Conservation (phyloP, 805 yeast genomes). For the Kodamaea jinghongensis region DNA sequence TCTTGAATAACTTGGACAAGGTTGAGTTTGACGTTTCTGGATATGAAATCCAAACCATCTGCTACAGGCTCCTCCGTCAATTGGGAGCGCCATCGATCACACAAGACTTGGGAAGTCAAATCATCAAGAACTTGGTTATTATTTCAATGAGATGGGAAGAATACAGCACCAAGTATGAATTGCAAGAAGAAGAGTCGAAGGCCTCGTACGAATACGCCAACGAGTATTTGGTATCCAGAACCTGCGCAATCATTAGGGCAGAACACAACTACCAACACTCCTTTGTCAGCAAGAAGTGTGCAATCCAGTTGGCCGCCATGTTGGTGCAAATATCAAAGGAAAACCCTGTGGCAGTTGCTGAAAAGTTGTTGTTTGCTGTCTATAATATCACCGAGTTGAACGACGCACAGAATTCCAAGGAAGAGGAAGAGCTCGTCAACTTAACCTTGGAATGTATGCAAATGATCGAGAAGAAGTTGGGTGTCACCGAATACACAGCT, state of each 20-base stretch:
- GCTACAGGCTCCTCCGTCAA: slow-evolving; percentile 69
- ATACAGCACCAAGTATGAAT: slow-evolving; percentile 34
- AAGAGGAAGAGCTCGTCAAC: slow-evolving; percentile 50
- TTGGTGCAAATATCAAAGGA: slow-evolving; percentile 50
- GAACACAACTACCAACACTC: slow-evolving; percentile 56
- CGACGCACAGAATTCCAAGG: slow-evolving; percentile 40
- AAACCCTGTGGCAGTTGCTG: slow-evolving; percentile 42
- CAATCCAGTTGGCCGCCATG: slow-evolving; percentile 71
- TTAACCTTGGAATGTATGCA: slow-evolving; percentile 65
- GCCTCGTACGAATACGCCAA: slow-evolving; percentile 35
- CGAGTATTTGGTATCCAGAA: slow-evolving; percentile 63
- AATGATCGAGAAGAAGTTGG: slow-evolving; percentile 64
- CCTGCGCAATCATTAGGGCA: slow-evolving; percentile 61
- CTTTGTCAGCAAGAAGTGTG: slow-evolving; percentile 58
- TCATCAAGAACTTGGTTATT: slow-evolving; percentile 62
- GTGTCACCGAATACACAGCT: slow-evolving; percentile 64
- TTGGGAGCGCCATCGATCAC: slow-evolving; percentile 74
- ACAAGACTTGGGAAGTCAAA: slow-evolving; percentile 59
- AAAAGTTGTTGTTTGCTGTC: slow-evolving; percentile 53
- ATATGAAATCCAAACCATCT: slow-evolving; percentile 62
- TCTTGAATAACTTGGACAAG: slow-evolving; percentile 43
- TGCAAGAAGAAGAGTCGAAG: slow-evolving; percentile 17
- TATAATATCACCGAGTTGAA: slow-evolving; percentile 44
- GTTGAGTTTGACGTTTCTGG: slow-evolving; percentile 34
- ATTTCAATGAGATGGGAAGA: slow-evolving; percentile 63